phyloP scores from a whole-genome alignment of 495 filamentous ascomycete genomes.

The Penicillium tannophilum region DNA sequence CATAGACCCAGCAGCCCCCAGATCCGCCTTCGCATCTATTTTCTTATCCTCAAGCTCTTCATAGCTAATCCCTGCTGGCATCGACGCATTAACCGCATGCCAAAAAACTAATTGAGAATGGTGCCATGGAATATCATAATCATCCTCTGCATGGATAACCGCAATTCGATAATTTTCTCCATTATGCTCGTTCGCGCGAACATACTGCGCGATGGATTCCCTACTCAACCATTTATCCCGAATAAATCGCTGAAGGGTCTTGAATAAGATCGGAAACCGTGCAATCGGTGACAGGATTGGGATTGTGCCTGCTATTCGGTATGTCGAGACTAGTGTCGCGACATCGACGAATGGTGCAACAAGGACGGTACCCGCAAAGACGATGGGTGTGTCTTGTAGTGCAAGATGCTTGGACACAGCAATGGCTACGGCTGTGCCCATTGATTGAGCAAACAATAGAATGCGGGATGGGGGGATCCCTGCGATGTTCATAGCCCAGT shows the following conservation, averaged over 20 bases:
- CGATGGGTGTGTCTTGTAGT: constrained; percentile 29
- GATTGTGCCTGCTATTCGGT: constrained; percentile 44
- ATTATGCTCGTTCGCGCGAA: constrained; percentile 31
- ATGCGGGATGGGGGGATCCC: constrained; percentile 66
- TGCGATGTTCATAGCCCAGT: constrained; percentile 67
- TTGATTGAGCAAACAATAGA: constrained; percentile 71
- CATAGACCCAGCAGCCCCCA: constrained; percentile 49
- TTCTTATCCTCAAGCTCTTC: constrained; percentile 41
- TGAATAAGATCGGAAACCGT: constrained; percentile 41
- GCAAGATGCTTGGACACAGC: constrained; percentile 65
- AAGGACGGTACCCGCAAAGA: constrained; percentile 38
- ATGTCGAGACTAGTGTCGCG: constrained; percentile 45
- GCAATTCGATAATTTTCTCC: constrained; percentile 30
- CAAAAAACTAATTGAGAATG: constrained; percentile 44
- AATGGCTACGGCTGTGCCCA: constrained; percentile 74
- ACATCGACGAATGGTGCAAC: constrained; percentile 50
- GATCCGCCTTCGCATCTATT: constrained; percentile 29
- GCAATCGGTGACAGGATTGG: constrained; percentile 46
- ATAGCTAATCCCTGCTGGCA: constrained; percentile 28
- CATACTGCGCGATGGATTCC: constrained; percentile 37
- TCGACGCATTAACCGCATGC: constrained; percentile 46
- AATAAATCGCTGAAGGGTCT: constrained; percentile 37
- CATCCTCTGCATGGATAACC: constrained; percentile 41
- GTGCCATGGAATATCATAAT: constrained; percentile 43
- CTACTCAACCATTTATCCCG: constrained; percentile 42